Evolutionary conservation across 2,329 filamentous ascomycete genomes (phyloP), one percentile per base, ranked within the genome.

Genomic region (Verticillium longisporum): DNA sequence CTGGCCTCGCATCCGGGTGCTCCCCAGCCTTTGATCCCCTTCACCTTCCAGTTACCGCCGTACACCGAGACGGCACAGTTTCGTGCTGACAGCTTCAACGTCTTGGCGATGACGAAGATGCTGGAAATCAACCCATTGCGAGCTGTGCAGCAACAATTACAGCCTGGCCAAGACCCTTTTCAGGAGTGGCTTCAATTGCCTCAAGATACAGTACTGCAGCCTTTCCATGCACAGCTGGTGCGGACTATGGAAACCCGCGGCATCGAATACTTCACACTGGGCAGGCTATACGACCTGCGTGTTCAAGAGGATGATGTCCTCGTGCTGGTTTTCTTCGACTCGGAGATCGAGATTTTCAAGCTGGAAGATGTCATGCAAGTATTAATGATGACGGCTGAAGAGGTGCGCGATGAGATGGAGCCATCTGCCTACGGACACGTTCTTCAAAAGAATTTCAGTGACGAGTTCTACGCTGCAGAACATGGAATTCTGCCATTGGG

Each of bases 241-340:
- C 9, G 41, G n/a, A 4, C 11, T 1, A 6, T 11, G n/a, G 41
- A 18, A 9, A 3, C 21, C 6, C n/a, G 7, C n/a, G 4, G 58
- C 2, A 6, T 62, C 4, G 33, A 33, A 1, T 62, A 62, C 34
- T 45, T 58, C 15, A 64, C 61, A 9, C 31, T 61, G 2, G 59
- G 56, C 6, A 37, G 59, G 57, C 11, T 64, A 7, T 59, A 64
- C 36, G 62, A 64, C 54, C 36, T 56, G 21, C 55, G 37, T 0
- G 1, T 33, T 3, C 4, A 26, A 9, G 9, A 33, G 6, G 18
- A 14, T 10, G 36, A 13, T 57, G 21, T 11, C 54, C 33, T 64
- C 1, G 41, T 64, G 1, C 41, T 64, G 9, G 56, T 59, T 7
- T 26, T 38, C 10, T 34, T 34, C 26, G 59, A 57, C 11, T 26